Evolutionary conservation across 1,284 basidiomycete genomes (phyloP).

Genomic region (Retiboletus flavoniger): DNA sequence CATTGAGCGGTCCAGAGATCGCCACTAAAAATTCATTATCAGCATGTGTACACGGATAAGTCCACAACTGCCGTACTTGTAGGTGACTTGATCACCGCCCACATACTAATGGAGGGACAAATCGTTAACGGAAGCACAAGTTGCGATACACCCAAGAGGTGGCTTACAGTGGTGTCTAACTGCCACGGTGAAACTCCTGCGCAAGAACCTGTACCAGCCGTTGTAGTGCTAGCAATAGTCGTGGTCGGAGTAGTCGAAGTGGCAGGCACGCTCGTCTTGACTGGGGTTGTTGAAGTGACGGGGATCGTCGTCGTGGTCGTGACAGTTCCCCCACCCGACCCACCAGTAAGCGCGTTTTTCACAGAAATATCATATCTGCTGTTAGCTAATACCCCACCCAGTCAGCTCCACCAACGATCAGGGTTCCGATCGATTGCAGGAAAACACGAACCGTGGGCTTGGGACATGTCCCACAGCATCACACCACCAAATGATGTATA

Average conservation of each 20-base stretch:
- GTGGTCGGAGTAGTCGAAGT: conserved; percentile 33
- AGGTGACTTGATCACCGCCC: conserved; percentile 24
- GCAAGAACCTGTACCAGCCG: conserved; percentile 38
- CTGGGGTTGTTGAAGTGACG: conserved; percentile 3
- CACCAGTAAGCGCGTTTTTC: conserved; percentile 20
- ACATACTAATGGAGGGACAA: conserved; percentile 12
- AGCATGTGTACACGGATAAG: background rate
- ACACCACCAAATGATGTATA: conserved; percentile 69
- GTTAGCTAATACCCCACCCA: conserved; percentile 16
- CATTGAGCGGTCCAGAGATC: conserved; percentile 22
- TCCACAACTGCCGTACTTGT: conserved; percentile 8
- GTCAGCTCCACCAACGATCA: background rate
- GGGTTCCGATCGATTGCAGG: background rate
- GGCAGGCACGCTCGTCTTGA: conserved; percentile 7
- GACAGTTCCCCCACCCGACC: conserved; percentile 7
- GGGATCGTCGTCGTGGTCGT: conserved; percentile 21
- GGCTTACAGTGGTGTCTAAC: conserved; percentile 43
- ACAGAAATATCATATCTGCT: conserved; percentile 27
- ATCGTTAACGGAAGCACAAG: conserved; percentile 1
- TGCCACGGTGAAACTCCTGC: conserved; percentile 49
- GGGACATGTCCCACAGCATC: conserved; percentile 68
- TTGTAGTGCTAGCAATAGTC: conserved; percentile 15
- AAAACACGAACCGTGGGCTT: conserved; percentile 45
- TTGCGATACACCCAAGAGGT: background rate
- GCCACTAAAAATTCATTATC: conserved; percentile 14